A percentile compares a stretch with the other conserved stretches of the same genome.
These are phyloP conservation scores for Quercus tomentella DNA, from an alignment of 331 rosid species.

Conservation along the genomic window DNA sequence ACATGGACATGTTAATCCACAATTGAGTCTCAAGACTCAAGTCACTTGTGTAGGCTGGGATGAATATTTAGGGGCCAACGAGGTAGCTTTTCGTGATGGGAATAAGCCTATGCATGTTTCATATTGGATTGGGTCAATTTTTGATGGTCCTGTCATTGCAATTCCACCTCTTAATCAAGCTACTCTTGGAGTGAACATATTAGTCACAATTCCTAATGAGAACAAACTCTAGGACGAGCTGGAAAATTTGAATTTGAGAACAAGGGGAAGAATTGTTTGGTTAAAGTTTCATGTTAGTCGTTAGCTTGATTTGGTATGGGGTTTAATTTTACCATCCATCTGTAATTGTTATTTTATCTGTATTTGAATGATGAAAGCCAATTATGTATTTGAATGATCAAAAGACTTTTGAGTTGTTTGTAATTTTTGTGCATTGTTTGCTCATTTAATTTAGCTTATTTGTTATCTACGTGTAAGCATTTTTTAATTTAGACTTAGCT, in stretches of 20 bases:
- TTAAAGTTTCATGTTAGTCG: too few relatives aligned
- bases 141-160: constrained; percentile 9
- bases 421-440: too few relatives aligned
- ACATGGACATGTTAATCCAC: background rate
- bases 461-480: too few relatives aligned
- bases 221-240: background rate
- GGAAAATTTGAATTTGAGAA: background rate
- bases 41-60: constrained; percentile 26
- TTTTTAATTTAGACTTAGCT: too few relatives aligned
- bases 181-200: background rate
- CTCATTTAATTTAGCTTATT: too few relatives aligned
- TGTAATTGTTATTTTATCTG: too few relatives aligned
- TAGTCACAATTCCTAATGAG: constrained; percentile 14
- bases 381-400: too few relatives aligned
- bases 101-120: constrained; percentile 36
- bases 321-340: too few relatives aligned
- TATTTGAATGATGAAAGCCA: too few relatives aligned
- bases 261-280: too few relatives aligned
- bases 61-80: constrained; percentile 24
- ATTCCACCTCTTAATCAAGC: constrained; percentile 11
- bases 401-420: too few relatives aligned
- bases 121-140: constrained; percentile 25
- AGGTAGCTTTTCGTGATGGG: constrained; percentile 29
- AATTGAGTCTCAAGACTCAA: background rate
- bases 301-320: too few relatives aligned